Evolutionary conservation across 179 eudicot genomes (phyloP), one percentile per base, ranked within the genome.

Genomic region (Silene coronaria): DNA sequence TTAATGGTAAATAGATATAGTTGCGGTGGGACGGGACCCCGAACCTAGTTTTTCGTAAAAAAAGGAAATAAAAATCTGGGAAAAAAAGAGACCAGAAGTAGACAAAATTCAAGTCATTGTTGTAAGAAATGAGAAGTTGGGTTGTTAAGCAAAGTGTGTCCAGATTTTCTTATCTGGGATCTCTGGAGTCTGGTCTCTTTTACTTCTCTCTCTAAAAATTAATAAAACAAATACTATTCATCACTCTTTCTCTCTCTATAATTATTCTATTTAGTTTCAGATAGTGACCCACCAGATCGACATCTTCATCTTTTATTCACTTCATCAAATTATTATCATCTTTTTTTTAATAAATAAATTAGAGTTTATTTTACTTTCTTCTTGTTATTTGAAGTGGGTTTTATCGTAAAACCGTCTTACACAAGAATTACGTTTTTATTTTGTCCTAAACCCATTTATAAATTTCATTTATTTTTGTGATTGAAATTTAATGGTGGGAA

Each of bases 101-200:
- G 48, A 42, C 48, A 42, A 42, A 42, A 13, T 42, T 11, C 13
- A 42, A 0, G 48, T 42, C 48, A 42, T 42, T 42, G 48, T 42
- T 42, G 48, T 42, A 80, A 82, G 48, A 42, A 42, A 11, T 42
- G 48, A 42, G 86, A 91, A 87, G 88, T 86, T 88, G 90, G 89
- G 86, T 89, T 88, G 89, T 90, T 87, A 42, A 42, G 45, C 9
- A 7, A 38, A 38, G 48, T 88, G 87, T 82, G 86, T 77, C 76
- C 81, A 84, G 87, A 87, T 91, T 91, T 70, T 91, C 91, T 91
- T 87, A 91, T 92, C 96, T 90, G 88, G 90, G 94, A 89, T 90
- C 92, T 88, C 91, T 88, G n/a, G n/a, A n/a, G n/a, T n/a, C n/a
- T n/a, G n/a, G n/a, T 24, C 23, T 4, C 51, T 42, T 42, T 12